These are phyloP conservation scores for Alternaria postmessia DNA, from an alignment of 2,329 filamentous ascomycete species.

Conservation along the genomic window DNA sequence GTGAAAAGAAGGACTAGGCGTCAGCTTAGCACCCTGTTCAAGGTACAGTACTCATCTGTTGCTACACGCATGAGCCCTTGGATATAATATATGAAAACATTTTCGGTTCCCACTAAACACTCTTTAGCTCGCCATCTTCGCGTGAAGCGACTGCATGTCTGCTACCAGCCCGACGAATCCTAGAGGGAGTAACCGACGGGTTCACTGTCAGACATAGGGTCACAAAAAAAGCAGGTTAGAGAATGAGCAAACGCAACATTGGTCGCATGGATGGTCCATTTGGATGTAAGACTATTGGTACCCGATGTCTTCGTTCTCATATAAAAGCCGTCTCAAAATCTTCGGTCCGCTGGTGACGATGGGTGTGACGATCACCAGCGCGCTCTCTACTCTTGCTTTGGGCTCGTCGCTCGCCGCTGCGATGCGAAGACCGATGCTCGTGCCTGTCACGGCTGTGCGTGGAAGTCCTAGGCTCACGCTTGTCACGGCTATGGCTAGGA, in stretches of 20 bases:
- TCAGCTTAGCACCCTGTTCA: not conserved
- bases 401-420: slow-evolving; percentile 24
- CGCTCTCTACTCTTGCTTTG: slow-evolving; percentile 22
- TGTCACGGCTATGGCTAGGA: slow-evolving; percentile 20
- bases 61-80: no score
- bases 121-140: no score
- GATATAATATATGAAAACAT: not conserved
- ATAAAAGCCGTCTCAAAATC: not conserved
- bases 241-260: no score
- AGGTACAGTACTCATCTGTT: no score
- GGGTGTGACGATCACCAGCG: not conserved
- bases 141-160: no score
- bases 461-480: slow-evolving; percentile 4
- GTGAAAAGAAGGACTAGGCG: slow-evolving; percentile 37
- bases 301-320: not conserved
- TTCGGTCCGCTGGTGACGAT: not conserved
- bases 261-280: not conserved
- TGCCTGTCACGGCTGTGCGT: slow-evolving; percentile 21
- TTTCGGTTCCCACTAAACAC: no score
- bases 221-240: no score
- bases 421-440: slow-evolving; percentile 25
- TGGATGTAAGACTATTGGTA: not conserved
- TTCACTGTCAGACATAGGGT: no score
- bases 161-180: no score
- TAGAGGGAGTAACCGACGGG: no score